Evolutionary conservation across 495 filamentous ascomycete genomes (phyloP).

Genomic region (Durotheca rogersii): DNA sequence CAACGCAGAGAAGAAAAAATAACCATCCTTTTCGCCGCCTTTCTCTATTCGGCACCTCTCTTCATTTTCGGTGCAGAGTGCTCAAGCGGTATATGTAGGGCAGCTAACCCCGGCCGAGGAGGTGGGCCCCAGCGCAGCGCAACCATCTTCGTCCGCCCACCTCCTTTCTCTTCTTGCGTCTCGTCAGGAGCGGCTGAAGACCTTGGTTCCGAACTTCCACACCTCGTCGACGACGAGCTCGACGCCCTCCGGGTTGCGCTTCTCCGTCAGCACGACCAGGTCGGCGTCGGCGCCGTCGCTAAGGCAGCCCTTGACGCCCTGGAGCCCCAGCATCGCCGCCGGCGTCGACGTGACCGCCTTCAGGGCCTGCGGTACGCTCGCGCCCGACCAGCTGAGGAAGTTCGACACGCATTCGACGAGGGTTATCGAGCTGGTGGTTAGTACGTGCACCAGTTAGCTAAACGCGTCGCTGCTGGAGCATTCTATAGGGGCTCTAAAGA

Average conservation of each 20-base stretch:
- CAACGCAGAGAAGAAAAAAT: no score
- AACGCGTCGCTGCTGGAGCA: no score
- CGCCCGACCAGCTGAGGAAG: constrained; percentile 69
- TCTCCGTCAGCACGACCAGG: constrained; percentile 67
- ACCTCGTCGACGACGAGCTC: constrained; percentile 68
- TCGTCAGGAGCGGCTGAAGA: constrained; percentile 23
- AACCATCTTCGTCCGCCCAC: no score
- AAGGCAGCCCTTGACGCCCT: constrained; percentile 66
- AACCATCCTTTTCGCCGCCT: no score
- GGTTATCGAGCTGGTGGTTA: constrained; percentile 62
- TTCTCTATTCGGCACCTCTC: no score
- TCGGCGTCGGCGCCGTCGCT: constrained; percentile 76
- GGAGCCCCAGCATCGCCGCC: constrained; percentile 68
- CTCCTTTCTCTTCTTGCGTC: background rate
- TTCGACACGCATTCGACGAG: constrained; percentile 81
- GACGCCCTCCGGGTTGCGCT: constrained; percentile 43
- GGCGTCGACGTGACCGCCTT: constrained; percentile 71
- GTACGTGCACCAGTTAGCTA: constrained; percentile 19
- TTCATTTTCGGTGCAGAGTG: no score
- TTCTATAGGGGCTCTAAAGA: no score
- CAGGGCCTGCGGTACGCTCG: constrained; percentile 63
- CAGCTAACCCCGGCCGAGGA: no score
- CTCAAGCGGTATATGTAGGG: no score
- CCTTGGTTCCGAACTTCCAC: constrained; percentile 69
- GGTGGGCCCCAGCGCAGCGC: no score